Evolutionary conservation across 495 filamentous ascomycete species (phyloP), one percentile per base, ranked within the genome.

Genomic region (Aspergillus cavernicola): DNA sequence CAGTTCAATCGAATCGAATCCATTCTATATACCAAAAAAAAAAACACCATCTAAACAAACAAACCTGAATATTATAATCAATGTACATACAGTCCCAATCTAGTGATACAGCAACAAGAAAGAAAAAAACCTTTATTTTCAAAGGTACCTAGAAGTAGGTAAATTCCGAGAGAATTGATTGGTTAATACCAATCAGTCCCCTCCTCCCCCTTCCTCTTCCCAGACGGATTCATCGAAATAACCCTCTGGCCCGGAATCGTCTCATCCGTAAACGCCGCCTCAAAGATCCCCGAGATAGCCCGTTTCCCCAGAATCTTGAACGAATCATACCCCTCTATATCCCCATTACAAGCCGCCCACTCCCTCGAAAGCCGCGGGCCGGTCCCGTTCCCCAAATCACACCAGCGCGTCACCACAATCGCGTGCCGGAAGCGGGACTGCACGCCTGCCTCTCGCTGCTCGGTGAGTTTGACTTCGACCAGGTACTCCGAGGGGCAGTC

Each of bases 401-500:
- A 74, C 81, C 81, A 85, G 19, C 80, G 62, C 15, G 80, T 85
- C 13, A 85, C 78, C n/a, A 78, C 68, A 46, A 85, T 74, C 7
- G 76, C 75, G 52, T 83, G 80, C 55, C 72, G 80, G 65, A 85
- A 85, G 16, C 63, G 59, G 5, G 55, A 22, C 50, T 41, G 37
- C 13, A 50, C 42, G 29, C 33, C 52, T 16, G 42, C 15, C 5
- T 46, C 42, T 31, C 57, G 66, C 53, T 85, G 78, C 60, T 83
- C 80, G 2, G 72, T 64, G 36, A 83, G 61, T 29, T 78, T 80
- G 9, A 83, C 55, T 58, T 85, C 80, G 49, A 82, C 66, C 22
- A 83, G 65, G 54, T 85, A 85, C 59, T 85, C 81, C 0, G 77
- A 74, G 8, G 81, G 79, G 68, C 81, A 85, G 46, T 80, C 75